Evolutionary conservation across 164 flowering plant genomes (phyloP).

Genomic region (Buxus sempervirens): DNA sequence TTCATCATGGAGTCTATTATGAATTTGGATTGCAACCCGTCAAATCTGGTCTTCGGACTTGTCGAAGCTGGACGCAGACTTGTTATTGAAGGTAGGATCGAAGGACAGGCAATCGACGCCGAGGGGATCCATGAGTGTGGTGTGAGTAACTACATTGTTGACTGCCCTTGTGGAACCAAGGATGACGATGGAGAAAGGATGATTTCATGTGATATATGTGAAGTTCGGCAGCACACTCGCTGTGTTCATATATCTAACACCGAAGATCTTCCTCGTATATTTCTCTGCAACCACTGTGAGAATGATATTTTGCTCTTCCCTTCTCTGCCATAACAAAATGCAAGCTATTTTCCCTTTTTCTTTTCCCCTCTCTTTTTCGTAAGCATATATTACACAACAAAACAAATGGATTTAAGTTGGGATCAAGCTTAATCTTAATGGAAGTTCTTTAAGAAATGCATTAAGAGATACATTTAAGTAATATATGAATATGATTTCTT

Average conservation of each 20-base stretch:
- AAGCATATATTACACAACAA: too few relatives aligned
- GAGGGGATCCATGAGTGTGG: constrained; percentile 27
- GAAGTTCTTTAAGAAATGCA: too few relatives aligned
- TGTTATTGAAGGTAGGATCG: constrained; percentile 39
- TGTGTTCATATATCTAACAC: constrained; percentile 52
- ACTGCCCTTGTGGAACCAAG: constrained; percentile 78
- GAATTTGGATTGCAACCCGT: constrained; percentile 28
- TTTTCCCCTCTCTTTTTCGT: too few relatives aligned
- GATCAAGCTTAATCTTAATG: too few relatives aligned
- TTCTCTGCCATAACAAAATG: constrained; percentile 34
- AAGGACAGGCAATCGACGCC: constrained; percentile 5
- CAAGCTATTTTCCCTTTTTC: too few relatives aligned
- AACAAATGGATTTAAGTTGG: too few relatives aligned
- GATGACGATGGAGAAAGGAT: constrained; percentile 85
- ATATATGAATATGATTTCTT: too few relatives aligned
- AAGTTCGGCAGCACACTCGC: constrained; percentile 77
- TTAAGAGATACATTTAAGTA: too few relatives aligned
- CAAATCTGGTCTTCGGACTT: constrained; percentile 35
- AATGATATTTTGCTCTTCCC: constrained; percentile 53
- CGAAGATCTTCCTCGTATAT: constrained; percentile 62
- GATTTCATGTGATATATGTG: constrained; percentile 85
- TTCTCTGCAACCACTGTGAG: constrained; percentile 72
- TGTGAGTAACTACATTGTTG: constrained; percentile 26
- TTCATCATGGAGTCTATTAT: constrained; percentile 35
- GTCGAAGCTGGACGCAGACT: constrained; percentile 40